Evolutionary conservation across 306 rosid species (phyloP).

Genomic region (Dalbergia cultrata): DNA sequence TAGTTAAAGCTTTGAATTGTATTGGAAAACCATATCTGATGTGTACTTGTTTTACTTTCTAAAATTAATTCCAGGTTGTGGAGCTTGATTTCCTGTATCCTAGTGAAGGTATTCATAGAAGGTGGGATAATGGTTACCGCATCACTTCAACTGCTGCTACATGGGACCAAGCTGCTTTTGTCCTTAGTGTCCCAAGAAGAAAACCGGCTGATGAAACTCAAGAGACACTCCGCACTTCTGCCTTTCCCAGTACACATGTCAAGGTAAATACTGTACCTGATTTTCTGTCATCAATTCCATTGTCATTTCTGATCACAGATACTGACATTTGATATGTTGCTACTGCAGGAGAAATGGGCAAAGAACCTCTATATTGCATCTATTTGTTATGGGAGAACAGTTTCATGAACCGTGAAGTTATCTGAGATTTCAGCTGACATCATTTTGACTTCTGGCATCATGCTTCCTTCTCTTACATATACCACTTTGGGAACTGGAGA

Average conservation of each 20-base stretch:
- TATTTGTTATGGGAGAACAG: slow-evolving; percentile 81
- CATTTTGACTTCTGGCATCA: slow-evolving; percentile 33
- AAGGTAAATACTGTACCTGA: slow-evolving; percentile 57
- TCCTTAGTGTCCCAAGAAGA: slow-evolving; percentile 79
- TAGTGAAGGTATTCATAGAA: slow-evolving; percentile 81
- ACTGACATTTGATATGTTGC: slow-evolving; percentile 41
- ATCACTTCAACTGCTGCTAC: slow-evolving; percentile 88
- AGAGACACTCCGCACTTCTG: slow-evolving; percentile 57
- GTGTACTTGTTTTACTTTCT: not conserved
- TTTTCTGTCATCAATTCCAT: not conserved
- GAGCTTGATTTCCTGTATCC: slow-evolving; percentile 84
- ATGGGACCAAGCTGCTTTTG: slow-evolving; percentile 81
- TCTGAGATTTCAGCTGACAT: slow-evolving; percentile 40
- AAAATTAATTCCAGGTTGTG: slow-evolving; percentile 62
- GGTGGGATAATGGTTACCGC: slow-evolving; percentile 78
- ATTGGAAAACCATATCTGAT: slow-evolving; percentile 10
- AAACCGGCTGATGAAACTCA: slow-evolving; percentile 67
- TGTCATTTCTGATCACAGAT: not conserved
- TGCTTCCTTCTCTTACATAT: slow-evolving; percentile 30
- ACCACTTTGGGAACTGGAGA: slow-evolving; percentile 40
- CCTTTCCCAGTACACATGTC: slow-evolving; percentile 83
- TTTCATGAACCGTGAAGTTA: slow-evolving; percentile 59
- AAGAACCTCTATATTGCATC: slow-evolving; percentile 85
- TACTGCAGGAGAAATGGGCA: slow-evolving; percentile 85
- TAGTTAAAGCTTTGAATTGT: not conserved